Evolutionary conservation across 345 rosid species (phyloP), one percentile per base, ranked within the genome.

Genomic region (Salix caprea): DNA sequence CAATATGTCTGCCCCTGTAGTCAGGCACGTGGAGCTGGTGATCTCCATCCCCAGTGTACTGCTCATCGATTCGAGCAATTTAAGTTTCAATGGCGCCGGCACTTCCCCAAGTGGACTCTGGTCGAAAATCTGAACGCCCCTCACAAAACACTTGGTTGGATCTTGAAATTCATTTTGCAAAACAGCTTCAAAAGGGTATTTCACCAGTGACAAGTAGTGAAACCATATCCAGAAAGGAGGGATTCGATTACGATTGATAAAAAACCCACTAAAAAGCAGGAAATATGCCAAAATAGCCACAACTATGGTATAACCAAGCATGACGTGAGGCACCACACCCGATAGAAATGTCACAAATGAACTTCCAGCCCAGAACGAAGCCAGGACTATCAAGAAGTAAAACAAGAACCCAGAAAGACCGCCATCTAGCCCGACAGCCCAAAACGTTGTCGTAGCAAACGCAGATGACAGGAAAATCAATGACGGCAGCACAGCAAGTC

Each of bases 181-280:
- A 5, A 96, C 99, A 0, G 89, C 99, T 69, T 93, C 99, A 39
- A 86, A 96, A 0, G 99, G 98, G 84, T 96, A 96, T 54, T 96
- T 96, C 13, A 96, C 94, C 0, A 96, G 85, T 0, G 99, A 96
- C 76, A 96, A 16, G 87, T 96, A 96, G 73, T 96, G 99, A 80
- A 96, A 96, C 99, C 99, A 96, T 14, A 96, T 86, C 99, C 99
- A 96, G 62, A 92, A 96, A 2, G 81, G 56, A 0, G 97, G 99
- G 67, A 96, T 96, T 14, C 99, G 83, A 50, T 92, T 92, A 3
- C 96, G 88, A 86, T 82, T 93, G 75, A 93, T 94, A 83, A 96
- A 96, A 88, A 93, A 96, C 13, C 99, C 99, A 72, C 98, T 93
- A 81, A 96, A 92, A 10, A 96, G 91, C 37, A 96, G 81, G 89